Evolutionary conservation across 2,329 filamentous ascomycete species (phyloP).

Genomic region (Raffaelea albimanens): DNA sequence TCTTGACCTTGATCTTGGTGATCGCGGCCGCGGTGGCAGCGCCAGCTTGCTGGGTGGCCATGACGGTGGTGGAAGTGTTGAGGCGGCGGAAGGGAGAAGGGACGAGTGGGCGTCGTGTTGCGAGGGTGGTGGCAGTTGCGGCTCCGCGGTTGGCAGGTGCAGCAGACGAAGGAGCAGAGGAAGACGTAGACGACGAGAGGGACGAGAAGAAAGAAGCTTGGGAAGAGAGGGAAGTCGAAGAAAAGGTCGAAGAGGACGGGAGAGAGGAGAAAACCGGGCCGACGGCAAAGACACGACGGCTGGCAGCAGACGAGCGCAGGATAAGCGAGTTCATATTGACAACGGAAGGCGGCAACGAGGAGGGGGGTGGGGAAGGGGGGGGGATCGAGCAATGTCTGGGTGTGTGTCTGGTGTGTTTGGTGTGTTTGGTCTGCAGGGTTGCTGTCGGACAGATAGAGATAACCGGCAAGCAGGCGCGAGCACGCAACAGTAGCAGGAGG

Average conservation of each 20-base stretch:
- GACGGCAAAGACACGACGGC: conserved; percentile 9
- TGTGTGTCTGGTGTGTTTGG: no score
- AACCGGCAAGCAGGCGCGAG: no score
- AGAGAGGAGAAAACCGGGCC: conserved; percentile 10
- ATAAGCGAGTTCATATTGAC: conserved; percentile 10
- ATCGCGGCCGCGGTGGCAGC: conserved; percentile 9
- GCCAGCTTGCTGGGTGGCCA: conserved; percentile 30
- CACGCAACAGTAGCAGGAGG: no score
- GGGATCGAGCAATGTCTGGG: no score
- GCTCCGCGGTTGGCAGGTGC: conserved; percentile 1
- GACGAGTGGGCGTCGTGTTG: conserved; percentile 2
- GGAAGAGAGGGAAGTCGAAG: conserved; percentile 4
- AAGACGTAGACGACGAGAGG: conserved; percentile 3
- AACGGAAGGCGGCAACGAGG: background rate
- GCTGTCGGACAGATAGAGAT: no score
- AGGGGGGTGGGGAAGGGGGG: background rate
- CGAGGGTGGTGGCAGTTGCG: conserved; percentile 1
- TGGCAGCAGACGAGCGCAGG: conserved; percentile 8
- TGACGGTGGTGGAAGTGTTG: conserved; percentile 26
- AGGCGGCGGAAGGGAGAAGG: background rate
- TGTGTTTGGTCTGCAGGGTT: no score
- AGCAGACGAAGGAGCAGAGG: conserved; percentile 3
- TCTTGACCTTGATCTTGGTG: conserved; percentile 98
- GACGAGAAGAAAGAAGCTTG: no score
- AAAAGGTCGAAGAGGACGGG: conserved; percentile 5